Conservation (phyloP, 805 yeast genomes). For the Starmerella potacharoeniae region DNA sequence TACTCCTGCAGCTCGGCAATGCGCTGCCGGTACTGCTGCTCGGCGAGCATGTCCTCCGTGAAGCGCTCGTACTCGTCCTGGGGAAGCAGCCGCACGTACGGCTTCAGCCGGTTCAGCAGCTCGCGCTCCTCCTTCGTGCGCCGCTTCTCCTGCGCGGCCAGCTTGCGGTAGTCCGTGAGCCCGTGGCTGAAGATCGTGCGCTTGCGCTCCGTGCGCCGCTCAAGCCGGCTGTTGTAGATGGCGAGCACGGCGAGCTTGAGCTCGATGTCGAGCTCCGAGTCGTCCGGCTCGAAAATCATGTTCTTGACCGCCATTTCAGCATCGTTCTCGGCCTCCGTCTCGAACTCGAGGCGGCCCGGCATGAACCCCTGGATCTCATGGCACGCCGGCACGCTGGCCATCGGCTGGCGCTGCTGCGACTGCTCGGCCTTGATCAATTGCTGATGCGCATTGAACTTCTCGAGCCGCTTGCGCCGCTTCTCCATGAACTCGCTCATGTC, state of each 20-base stretch:
- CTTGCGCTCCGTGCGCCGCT: conserved; percentile 87
- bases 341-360: conserved; percentile 98
- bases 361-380: conserved; percentile 95
- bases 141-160: conserved; percentile 71
- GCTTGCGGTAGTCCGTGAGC: conserved; percentile 72
- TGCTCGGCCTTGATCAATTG: conserved; percentile 44
- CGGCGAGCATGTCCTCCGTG: conserved; percentile 60
- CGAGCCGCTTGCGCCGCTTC: conserved; percentile 58
- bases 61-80: conserved; percentile 71
- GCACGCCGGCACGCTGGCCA: conserved; percentile 88
- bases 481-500: conserved; percentile 59
- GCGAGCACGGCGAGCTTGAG: conserved; percentile 77
- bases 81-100: conserved; percentile 70
- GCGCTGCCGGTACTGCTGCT: conserved; percentile 64
- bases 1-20: conserved; percentile 88
- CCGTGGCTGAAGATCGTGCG: conserved; percentile 65
- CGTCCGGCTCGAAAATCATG: conserved; percentile 92
- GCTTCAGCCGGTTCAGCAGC: conserved; percentile 58
- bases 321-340: conserved; percentile 91
- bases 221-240: conserved; percentile 78
- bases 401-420: conserved; percentile 58
- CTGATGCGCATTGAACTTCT: conserved; percentile 45
- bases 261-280: conserved; percentile 76
- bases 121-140: conserved; percentile 87
- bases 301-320: conserved; percentile 92